These are phyloP conservation scores for Rhinocladiella similis DNA, from an alignment of 2,329 filamentous ascomycete species.

Conservation along the genomic window DNA sequence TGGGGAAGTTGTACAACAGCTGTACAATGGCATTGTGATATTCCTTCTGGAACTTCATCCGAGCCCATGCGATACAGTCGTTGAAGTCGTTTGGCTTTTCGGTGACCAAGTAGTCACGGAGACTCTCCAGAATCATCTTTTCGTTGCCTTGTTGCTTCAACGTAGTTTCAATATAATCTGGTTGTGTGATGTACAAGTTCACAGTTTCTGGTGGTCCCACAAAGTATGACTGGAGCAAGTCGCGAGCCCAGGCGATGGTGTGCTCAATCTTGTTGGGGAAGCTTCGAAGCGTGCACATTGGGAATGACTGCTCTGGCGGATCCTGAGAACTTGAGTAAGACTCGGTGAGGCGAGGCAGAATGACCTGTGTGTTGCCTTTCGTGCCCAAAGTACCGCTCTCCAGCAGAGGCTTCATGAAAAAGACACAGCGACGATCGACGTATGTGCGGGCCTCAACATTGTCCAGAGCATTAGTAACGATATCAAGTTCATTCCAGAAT, in stretches of 20 bases:
- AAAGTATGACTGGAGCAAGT: conserved; percentile 92
- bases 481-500: conserved; percentile 86
- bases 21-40: conserved; percentile 97
- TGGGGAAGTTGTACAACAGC: conserved; percentile 94
- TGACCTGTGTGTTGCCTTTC: conserved; percentile 97
- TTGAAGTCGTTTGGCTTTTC: conserved; percentile 91
- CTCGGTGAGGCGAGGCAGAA: conserved; percentile 87
- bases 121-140: conserved; percentile 86
- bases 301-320: conserved; percentile 96
- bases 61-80: conserved; percentile 95
- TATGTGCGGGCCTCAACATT: conserved; percentile 97
- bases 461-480: conserved; percentile 94
- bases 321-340: conserved; percentile 98
- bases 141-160: conserved; percentile 93
- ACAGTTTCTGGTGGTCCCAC: conserved; percentile 91
- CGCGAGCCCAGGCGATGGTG: conserved; percentile 96
- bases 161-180: conserved; percentile 83
- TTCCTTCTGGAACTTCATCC: conserved; percentile 90
- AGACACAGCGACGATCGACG: conserved; percentile 92
- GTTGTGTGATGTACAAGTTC: conserved; percentile 88
- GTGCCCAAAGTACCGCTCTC: conserved; percentile 98
- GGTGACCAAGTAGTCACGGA: conserved; percentile 85
- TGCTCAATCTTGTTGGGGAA: conserved; percentile 99
- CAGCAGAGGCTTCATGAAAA: conserved; percentile 94
- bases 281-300: conserved; percentile 95